Percentiles rank a stretch among this genome's conserved stretches.
phyloP scores from a whole-genome alignment of 768 basidiomycete genomes.

The Cystobasidium tubakii region DNA sequence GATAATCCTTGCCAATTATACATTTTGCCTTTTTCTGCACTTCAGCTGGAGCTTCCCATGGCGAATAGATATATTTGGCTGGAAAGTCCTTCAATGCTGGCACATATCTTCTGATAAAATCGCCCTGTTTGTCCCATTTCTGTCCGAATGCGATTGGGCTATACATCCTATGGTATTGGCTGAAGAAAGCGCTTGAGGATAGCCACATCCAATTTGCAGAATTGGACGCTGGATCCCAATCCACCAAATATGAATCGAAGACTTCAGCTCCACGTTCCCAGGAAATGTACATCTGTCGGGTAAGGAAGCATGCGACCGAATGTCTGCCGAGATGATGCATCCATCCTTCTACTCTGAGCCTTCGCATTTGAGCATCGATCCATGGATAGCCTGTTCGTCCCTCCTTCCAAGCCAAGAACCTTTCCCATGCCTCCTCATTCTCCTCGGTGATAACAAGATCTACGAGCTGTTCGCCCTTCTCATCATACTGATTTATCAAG shows the following conservation, averaged over 20 bases:
- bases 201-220: slow-evolving; percentile 50
- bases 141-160: slow-evolving; percentile 37
- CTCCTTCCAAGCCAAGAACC: slow-evolving; percentile 41
- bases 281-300: slow-evolving; percentile 50
- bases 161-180: slow-evolving; percentile 39
- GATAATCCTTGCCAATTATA: slow-evolving; percentile 51
- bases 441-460: slow-evolving; percentile 44
- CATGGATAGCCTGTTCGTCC: slow-evolving; percentile 50
- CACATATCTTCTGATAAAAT: slow-evolving; percentile 49
- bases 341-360: slow-evolving; percentile 50
- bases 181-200: slow-evolving; percentile 50
- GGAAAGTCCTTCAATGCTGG: slow-evolving; percentile 51
- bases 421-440: slow-evolving; percentile 33
- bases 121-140: slow-evolving; percentile 50
- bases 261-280: slow-evolving; percentile 53
- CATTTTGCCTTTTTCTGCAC: slow-evolving; percentile 49
- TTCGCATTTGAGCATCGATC: slow-evolving; percentile 49
- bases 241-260: slow-evolving; percentile 51
- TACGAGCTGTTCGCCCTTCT: slow-evolving; percentile 46
- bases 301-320: slow-evolving; percentile 50
- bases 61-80: slow-evolving; percentile 52
- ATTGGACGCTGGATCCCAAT: slow-evolving; percentile 45
- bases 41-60: slow-evolving; percentile 48
- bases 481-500: slow-evolving; percentile 49
- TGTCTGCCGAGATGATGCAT: slow-evolving; percentile 49